These are phyloP conservation scores for Verticillium nubilum DNA, from an alignment of 2,329 filamentous ascomycete genomes.

Conservation along the genomic window DNA sequence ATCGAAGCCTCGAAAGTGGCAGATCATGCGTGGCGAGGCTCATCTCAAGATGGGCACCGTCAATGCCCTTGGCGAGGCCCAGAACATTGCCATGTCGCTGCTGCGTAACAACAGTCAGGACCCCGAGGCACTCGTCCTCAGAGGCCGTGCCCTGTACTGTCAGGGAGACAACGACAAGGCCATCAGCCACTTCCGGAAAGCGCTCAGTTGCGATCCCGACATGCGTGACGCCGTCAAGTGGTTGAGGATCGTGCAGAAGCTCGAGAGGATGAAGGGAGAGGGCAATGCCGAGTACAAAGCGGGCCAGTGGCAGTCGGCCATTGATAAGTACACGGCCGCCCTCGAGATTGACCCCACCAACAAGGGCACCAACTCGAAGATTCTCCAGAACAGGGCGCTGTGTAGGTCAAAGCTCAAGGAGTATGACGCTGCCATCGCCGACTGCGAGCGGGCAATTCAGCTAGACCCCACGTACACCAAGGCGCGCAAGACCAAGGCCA, in stretches of 20 bases:
- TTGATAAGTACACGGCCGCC: slow-evolving; percentile 79
- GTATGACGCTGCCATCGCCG: slow-evolving; percentile 72
- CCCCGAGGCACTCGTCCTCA: slow-evolving; percentile 85
- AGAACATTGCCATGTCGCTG: slow-evolving; percentile 85
- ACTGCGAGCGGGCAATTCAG: slow-evolving; percentile 78
- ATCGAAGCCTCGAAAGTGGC: slow-evolving; percentile 85
- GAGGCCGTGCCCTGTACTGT: slow-evolving; percentile 80
- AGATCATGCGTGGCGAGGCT: slow-evolving; percentile 84
- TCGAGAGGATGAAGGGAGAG: slow-evolving; percentile 90
- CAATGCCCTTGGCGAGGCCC: slow-evolving; percentile 85
- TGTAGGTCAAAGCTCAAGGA: slow-evolving; percentile 80
- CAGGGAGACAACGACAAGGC: slow-evolving; percentile 96
- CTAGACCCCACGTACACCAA: slow-evolving; percentile 84
- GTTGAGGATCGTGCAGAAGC: slow-evolving; percentile 82
- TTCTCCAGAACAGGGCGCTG: slow-evolving; percentile 87
- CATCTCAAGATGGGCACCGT: slow-evolving; percentile 87
- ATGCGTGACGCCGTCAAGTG: slow-evolving; percentile 85
- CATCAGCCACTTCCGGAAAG: slow-evolving; percentile 85
- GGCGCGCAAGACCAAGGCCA: slow-evolving; percentile 89
- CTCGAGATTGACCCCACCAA: slow-evolving; percentile 82
- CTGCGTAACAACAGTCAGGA: slow-evolving; percentile 84
- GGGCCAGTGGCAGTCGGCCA: slow-evolving; percentile 71
- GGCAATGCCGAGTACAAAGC: slow-evolving; percentile 89
- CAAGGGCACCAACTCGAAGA: slow-evolving; percentile 89
- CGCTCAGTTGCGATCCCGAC: slow-evolving; percentile 85